Evolutionary conservation across 2,329 filamentous ascomycete species (phyloP).

Genomic region (Albophoma yamanashiensis): DNA sequence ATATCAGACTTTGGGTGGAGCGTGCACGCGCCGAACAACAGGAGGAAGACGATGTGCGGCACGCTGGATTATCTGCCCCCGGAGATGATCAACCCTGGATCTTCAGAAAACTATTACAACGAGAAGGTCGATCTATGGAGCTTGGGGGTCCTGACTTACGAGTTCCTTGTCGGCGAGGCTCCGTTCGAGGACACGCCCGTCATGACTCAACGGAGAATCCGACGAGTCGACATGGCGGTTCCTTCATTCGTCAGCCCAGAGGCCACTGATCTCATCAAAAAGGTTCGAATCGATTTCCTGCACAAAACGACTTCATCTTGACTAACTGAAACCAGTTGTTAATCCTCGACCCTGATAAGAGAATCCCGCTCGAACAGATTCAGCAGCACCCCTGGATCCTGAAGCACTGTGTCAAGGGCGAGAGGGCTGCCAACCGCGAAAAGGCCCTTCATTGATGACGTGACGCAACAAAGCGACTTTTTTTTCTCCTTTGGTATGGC

Average conservation of each 20-base stretch:
- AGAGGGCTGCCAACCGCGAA: constrained; percentile 40
- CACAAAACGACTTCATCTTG: background rate
- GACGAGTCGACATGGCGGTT: constrained; percentile 81
- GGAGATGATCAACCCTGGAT: constrained; percentile 85
- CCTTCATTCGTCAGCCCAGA: constrained; percentile 85
- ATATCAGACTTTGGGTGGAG: constrained; percentile 98
- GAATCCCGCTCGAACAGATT: constrained; percentile 81
- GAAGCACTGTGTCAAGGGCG: constrained; percentile 76
- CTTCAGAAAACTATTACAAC: constrained; percentile 77
- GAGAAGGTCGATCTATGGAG: constrained; percentile 98
- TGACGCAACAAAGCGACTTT: background rate
- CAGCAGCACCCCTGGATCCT: constrained; percentile 91
- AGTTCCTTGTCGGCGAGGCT: constrained; percentile 91
- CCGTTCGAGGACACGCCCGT: constrained; percentile 93
- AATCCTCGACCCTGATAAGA: constrained; percentile 86
- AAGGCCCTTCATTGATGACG: constrained; percentile 15
- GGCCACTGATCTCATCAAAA: constrained; percentile 86
- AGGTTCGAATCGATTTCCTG: constrained; percentile 39
- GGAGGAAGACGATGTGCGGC: constrained; percentile 90
- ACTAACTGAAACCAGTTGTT: constrained; percentile 50
- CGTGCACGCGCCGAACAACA: constrained; percentile 91
- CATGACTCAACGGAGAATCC: constrained; percentile 89
- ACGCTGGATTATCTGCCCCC: constrained; percentile 95
- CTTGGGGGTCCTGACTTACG: constrained; percentile 87
- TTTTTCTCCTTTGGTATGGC: background rate